A percentile compares a stretch with the other conserved stretches of the same genome.
Conservation (phyloP, 805 yeast genomes). For the Suhomyces prunicola region DNA sequence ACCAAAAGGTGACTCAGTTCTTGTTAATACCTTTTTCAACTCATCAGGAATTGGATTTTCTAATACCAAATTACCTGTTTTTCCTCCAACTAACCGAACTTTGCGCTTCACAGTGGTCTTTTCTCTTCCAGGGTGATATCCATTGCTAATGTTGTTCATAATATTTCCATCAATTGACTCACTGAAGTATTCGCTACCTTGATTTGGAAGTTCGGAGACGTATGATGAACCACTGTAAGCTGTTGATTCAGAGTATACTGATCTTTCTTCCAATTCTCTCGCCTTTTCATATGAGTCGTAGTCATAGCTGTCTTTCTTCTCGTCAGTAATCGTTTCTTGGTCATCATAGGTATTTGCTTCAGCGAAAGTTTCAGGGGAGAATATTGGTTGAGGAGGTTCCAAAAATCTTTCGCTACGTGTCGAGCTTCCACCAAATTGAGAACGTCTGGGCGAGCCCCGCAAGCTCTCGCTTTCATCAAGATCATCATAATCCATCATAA, state of each 20-base stretch:
- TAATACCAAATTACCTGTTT: conserved; percentile 77
- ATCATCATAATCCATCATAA: conserved; percentile 36
- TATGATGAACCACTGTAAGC: conserved; percentile 33
- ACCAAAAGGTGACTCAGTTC: conserved; percentile 72
- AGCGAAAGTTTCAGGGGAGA: conserved; percentile 59
- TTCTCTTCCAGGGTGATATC: conserved; percentile 58
- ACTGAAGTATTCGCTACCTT: conserved; percentile 38
- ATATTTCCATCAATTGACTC: conserved; percentile 46
- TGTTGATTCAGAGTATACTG: conserved; percentile 34
- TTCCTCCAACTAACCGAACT: conserved; percentile 57
- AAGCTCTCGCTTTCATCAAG: conserved; percentile 24
- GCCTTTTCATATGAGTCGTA: conserved; percentile 37
- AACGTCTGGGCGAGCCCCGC: conserved; percentile 37
- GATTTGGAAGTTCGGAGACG: conserved; percentile 12
- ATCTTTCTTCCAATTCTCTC: conserved; percentile 29
- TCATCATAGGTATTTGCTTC: conserved; percentile 45
- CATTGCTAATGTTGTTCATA: conserved; percentile 41
- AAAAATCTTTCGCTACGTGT: conserved; percentile 48
- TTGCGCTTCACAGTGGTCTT: conserved; percentile 69
- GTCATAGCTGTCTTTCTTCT: conserved; percentile 24
- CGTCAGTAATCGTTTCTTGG: conserved; percentile 32
- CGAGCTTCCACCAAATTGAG: conserved; percentile 28
- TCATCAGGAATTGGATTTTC: conserved; percentile 96
- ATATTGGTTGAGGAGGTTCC: conserved; percentile 65
- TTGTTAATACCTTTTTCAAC: conserved; percentile 76